These are phyloP conservation scores for Spathaspora girioi DNA, from an alignment of 805 yeast species.

Conservation along the genomic window DNA sequence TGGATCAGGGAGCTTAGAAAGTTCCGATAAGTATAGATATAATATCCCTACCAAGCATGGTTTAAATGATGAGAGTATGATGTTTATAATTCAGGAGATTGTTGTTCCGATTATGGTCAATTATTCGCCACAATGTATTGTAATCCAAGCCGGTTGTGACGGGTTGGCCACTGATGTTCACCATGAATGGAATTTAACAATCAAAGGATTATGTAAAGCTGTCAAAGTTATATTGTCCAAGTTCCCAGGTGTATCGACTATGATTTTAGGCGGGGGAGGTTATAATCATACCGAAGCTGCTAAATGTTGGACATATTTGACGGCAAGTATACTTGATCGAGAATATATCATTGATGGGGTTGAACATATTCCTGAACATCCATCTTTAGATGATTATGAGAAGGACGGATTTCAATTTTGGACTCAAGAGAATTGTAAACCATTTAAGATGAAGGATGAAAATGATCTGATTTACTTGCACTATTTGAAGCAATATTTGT, in stretches of 20 bases:
- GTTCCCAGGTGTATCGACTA: slow-evolving; percentile 26
- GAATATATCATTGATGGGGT: slow-evolving; percentile 23
- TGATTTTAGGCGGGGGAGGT: slow-evolving; percentile 77
- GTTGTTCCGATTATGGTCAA: slow-evolving; percentile 38
- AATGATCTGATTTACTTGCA: slow-evolving; percentile 28
- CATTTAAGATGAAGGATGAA: slow-evolving; percentile 26
- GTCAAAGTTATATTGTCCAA: slow-evolving; percentile 25
- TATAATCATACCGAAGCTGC: slow-evolving; percentile 61
- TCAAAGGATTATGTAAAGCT: slow-evolving; percentile 42
- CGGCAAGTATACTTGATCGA: slow-evolving; percentile 18
- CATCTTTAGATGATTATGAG: slow-evolving; percentile 37
- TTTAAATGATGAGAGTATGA: slow-evolving; percentile 43
- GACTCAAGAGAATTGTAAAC: slow-evolving; percentile 27
- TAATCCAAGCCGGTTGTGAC: slow-evolving; percentile 72
- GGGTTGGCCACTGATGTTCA: slow-evolving; percentile 65
- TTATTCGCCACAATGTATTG: slow-evolving; percentile 49
- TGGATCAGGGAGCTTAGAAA: slow-evolving; percentile 52
- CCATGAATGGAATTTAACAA: slow-evolving; percentile 66
- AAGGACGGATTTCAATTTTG: slow-evolving; percentile 48
- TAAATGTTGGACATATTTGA: slow-evolving; percentile 53
- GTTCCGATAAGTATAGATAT: slow-evolving; percentile 33
- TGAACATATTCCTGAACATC: slow-evolving; percentile 53
- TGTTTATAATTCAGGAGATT: slow-evolving; percentile 33
- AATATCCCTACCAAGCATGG: slow-evolving; percentile 59
- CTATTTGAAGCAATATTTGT: slow-evolving; percentile 11